phyloP scores from a whole-genome alignment of 148 eudicot genomes.

The Camellia sinensis region DNA sequence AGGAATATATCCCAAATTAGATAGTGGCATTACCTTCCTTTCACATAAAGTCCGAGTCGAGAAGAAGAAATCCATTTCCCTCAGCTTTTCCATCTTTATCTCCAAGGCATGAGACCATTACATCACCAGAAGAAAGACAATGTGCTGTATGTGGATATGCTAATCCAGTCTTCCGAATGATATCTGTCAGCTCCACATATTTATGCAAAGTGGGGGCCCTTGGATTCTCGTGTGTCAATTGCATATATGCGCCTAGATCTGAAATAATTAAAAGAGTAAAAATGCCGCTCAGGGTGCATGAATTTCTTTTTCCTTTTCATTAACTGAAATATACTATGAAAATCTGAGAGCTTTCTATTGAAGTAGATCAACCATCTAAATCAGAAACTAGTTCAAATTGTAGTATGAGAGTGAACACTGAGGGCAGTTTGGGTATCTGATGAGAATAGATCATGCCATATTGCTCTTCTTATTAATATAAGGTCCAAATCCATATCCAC shows the following conservation, averaged over 20 bases:
- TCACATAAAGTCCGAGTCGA: conserved; percentile 88
- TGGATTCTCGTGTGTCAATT: conserved; percentile 74
- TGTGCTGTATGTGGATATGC: conserved; percentile 97
- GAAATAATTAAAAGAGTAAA: conserved; percentile 8
- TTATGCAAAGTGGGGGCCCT: conserved; percentile 80
- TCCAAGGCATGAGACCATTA: conserved; percentile 93
- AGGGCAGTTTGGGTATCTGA: background rate
- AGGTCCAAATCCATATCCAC: too few species aligned
- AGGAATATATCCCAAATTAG: background rate
- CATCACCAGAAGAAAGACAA: conserved; percentile 94
- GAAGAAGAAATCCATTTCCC: conserved; percentile 93
- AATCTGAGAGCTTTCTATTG: background rate
- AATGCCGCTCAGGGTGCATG: background rate
- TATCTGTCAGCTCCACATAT: conserved; percentile 77
- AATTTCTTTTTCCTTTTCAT: conserved; percentile 1
- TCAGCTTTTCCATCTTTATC: conserved; percentile 85
- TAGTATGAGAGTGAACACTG: background rate
- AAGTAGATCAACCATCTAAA: background rate
- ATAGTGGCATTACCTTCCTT: conserved; percentile 74
- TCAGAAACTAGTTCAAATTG: background rate
- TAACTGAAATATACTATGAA: background rate
- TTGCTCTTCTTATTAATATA: too few species aligned
- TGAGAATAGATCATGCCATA: background rate
- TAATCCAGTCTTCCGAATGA: conserved; percentile 72
- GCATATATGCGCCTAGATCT: conserved; percentile 94